These are phyloP conservation scores for Colletotrichum orbiculare DNA, from an alignment of 2,329 filamentous ascomycete genomes.

Conservation along the genomic window DNA sequence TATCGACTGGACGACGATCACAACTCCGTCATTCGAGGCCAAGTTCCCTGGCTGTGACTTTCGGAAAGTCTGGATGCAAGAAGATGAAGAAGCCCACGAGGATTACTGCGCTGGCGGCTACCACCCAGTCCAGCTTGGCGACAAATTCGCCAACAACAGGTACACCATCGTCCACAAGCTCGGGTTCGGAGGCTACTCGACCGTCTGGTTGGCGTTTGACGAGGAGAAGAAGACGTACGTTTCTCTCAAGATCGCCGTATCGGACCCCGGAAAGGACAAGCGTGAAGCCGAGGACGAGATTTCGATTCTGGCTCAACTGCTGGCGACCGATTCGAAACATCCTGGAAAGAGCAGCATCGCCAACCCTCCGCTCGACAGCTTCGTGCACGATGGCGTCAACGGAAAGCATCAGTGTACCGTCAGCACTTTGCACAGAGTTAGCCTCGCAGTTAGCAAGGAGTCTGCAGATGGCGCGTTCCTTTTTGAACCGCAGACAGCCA, in stretches of 20 bases:
- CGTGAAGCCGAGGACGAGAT: neutral
- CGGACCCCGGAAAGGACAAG: neutral
- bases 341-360: neutral
- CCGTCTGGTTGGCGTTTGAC: neutral
- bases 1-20: too few species aligned
- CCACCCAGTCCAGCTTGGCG: neutral
- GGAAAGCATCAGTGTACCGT: neutral
- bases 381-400: neutral
- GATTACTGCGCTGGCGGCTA: neutral
- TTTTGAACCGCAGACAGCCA: too few species aligned
- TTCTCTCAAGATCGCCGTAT: neutral
- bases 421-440: neutral
- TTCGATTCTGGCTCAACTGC: neutral
- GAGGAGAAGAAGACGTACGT: neutral
- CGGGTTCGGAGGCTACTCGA: neutral
- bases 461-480: neutral
- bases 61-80: neutral
- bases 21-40: neutral
- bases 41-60: neutral
- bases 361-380: neutral
- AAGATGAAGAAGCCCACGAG: neutral
- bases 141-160: neutral
- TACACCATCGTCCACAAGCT: neutral
- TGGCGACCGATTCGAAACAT: neutral
- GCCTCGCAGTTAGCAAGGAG: neutral